phyloP scores from a whole-genome alignment of 371 early-diverging fungal genomes.

The Dipsacomyces acuminosporus region DNA sequence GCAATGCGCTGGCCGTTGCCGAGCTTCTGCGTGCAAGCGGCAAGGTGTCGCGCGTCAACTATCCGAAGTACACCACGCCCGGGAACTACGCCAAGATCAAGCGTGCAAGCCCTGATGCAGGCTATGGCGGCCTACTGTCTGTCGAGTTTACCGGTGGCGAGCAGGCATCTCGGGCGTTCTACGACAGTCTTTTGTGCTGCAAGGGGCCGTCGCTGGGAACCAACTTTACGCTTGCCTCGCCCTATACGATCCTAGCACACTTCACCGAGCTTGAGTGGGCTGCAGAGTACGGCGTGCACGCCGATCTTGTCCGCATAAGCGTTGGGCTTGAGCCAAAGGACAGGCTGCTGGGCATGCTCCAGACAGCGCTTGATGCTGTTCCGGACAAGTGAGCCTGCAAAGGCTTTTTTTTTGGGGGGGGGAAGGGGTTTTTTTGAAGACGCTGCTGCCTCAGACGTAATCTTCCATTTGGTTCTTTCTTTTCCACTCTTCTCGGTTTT shows the following conservation, averaged over 20 bases:
- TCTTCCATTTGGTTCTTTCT: too few relatives aligned
- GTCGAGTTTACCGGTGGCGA: constrained; percentile 59
- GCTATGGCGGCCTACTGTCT: constrained; percentile 90
- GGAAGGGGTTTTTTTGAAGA: too few relatives aligned
- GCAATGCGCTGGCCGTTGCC: constrained; percentile 73
- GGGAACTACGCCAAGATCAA: constrained; percentile 59
- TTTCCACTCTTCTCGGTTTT: too few relatives aligned
- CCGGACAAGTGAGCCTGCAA: background rate
- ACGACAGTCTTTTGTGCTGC: constrained; percentile 69
- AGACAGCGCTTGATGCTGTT: constrained; percentile 65
- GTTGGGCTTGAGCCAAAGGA: constrained; percentile 82
- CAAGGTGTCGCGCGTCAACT: constrained; percentile 66
- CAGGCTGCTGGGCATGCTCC: constrained; percentile 60
- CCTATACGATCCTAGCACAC: constrained; percentile 93
- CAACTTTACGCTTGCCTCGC: constrained; percentile 90
- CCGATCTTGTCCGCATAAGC: constrained; percentile 76
- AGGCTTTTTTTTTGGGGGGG: background rate
- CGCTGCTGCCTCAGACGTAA: too few relatives aligned
- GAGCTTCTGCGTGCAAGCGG: constrained; percentile 63
- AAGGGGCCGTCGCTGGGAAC: constrained; percentile 97
- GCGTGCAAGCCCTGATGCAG: constrained; percentile 57
- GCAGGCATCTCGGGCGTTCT: constrained; percentile 65
- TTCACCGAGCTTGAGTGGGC: constrained; percentile 92
- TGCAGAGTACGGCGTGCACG: constrained; percentile 69
- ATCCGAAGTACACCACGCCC: constrained; percentile 75